These are phyloP conservation scores for Trichoderma sp. DNA, from an alignment of 2,329 filamentous ascomycete species.

Conservation along the genomic window DNA sequence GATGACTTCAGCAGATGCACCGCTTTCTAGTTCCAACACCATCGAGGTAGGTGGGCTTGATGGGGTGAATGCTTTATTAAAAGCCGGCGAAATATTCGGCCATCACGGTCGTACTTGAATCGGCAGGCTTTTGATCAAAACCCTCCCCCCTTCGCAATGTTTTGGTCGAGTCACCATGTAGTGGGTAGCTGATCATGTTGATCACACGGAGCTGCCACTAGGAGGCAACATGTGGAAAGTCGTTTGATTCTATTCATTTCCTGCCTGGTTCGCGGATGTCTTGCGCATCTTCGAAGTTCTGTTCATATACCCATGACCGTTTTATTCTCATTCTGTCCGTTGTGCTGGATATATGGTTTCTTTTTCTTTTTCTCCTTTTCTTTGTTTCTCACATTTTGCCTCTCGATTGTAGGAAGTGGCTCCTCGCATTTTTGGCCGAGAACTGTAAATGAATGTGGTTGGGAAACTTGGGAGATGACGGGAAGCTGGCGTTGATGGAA, in stretches of 20 bases:
- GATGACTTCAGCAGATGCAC: conserved; percentile 30
- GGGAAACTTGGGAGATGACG: not conserved
- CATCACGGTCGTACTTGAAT: conserved; percentile 32
- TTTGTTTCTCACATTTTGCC: not conserved
- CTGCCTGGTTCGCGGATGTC: conserved; percentile 11
- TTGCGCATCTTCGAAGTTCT: conserved; percentile 3
- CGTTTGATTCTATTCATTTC: not conserved
- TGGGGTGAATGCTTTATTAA: conserved; percentile 57
- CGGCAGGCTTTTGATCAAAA: not conserved
- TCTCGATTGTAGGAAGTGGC: not conserved
- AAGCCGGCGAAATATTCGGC: conserved; percentile 58
- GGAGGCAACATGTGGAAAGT: not conserved
- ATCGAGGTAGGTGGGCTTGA: conserved; percentile 41
- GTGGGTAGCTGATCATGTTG: not conserved
- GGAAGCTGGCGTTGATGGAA: conserved; percentile 5
- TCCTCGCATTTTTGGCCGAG: not conserved
- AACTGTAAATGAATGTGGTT: not conserved
- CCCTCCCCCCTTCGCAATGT: not conserved
- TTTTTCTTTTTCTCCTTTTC: not conserved
- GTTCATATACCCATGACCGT: conserved; percentile 17
- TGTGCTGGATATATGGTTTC: not conserved
- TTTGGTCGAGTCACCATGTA: not conserved
- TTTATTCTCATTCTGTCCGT: not conserved
- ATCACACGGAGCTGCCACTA: not conserved
- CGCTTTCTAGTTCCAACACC: conserved; percentile 21